Percentiles rank a stretch among this genome's conserved stretches.
phyloP scores from a whole-genome alignment of 495 filamentous ascomycete genomes.

The Stereocaulon alpinum region DNA sequence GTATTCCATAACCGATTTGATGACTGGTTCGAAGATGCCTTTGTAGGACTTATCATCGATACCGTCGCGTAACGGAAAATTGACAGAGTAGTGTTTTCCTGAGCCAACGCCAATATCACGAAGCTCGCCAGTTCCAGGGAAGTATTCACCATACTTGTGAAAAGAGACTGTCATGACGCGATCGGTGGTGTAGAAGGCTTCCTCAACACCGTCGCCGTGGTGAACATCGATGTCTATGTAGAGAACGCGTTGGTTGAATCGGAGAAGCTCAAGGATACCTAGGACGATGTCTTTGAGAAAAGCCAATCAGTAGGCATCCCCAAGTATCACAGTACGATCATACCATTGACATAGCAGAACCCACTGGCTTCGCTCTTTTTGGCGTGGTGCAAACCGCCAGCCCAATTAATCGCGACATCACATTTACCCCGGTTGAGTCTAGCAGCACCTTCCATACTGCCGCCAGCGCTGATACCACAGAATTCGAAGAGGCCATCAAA shows the following conservation, averaged over 20 bases:
- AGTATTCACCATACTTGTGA: slow-evolving; percentile 99
- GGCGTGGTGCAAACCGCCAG: slow-evolving; percentile 91
- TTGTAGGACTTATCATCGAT: slow-evolving; percentile 91
- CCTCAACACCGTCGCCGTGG: slow-evolving; percentile 95
- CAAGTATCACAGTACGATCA: slow-evolving; percentile 16
- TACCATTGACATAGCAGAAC: slow-evolving; percentile 98
- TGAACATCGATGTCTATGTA: slow-evolving; percentile 99
- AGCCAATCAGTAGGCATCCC: slow-evolving; percentile 4
- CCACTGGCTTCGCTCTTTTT: slow-evolving; percentile 95
- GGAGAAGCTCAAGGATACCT: slow-evolving; percentile 89
- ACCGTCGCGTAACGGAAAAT: slow-evolving; percentile 92
- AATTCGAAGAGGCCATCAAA: slow-evolving; percentile 98
- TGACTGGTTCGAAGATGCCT: slow-evolving; percentile 90
- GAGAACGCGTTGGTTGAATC: slow-evolving; percentile 84
- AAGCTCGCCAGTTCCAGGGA: slow-evolving; percentile 92
- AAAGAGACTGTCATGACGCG: slow-evolving; percentile 97
- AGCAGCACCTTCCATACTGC: slow-evolving; percentile 94
- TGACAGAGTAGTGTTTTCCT: slow-evolving; percentile 91
- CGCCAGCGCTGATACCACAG: slow-evolving; percentile 93
- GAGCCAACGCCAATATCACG: slow-evolving; percentile 88
- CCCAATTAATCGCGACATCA: slow-evolving; percentile 97
- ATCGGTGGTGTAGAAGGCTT: slow-evolving; percentile 96
- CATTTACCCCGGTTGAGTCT: slow-evolving; percentile 87
- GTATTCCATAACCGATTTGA: slow-evolving; percentile 88
- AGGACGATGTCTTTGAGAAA: slow-evolving; percentile 73